Base-by-base conservation (phyloP, 129 eudicot species). In the Flaveria bidentis region DNA sequence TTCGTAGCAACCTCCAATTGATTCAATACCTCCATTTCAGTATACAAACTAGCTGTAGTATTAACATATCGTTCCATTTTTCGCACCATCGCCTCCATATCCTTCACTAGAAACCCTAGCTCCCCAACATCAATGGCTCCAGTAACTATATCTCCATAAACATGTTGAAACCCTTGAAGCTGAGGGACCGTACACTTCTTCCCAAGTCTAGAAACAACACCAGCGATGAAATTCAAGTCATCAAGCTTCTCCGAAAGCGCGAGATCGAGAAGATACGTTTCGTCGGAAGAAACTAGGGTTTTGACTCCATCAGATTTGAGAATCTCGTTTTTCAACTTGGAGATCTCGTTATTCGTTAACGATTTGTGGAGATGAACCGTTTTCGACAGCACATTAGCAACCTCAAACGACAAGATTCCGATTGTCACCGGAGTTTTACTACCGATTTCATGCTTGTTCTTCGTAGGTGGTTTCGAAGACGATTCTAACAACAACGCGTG, bases 351-450 rank as follows among this genome's bases (percentile, higher is more conserved):
- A 28, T 86, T 89, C 44, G 87, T 68, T 46, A 91, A 81, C 14
- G 93, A 95, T 67, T 85, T 91, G 76, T 91, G 83, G 46, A 95
- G 82, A 52, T 89, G 88, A 41, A 95, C 80, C 20, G 87, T 74
- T 83, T 91, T 95, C 8, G 97, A 91, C 96, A 95, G 85, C 10
- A 91, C 85, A 62, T 91, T 95, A 5, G 99, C 97, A 5, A 89
- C 93, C 74, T 95, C 99, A 55, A 95, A 95, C 6, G 99, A 89
- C 3, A 95, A 84, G 53, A 95, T 91, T 23, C 96, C 99, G 49
- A 95, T 81, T 11, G 82, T 87, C 55, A 61, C 71, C 45, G 70
- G 61, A 30, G 52, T 47, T 76, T 83, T 87, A 26, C 71, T 78
- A 45, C 67, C 85, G 9, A 47, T 64, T 25, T 84, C 84, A 12